Evolutionary conservation across 805 yeast species (phyloP).

Genomic region (Candida jianshihensis): DNA sequence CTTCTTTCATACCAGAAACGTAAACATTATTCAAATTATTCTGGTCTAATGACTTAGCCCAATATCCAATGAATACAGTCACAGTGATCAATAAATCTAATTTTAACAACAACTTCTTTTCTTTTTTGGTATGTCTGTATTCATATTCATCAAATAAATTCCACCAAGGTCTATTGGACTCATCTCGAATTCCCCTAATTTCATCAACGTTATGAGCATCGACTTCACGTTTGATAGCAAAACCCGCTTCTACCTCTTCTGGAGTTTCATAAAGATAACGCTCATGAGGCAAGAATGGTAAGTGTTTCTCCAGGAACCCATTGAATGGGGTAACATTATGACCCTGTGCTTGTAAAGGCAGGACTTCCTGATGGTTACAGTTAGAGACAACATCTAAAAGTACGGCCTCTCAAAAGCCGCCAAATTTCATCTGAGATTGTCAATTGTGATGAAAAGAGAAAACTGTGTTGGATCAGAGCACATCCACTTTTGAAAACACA

Average conservation of each 20-base stretch:
- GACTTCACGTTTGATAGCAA: neutral
- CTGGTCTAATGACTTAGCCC: slow-evolving; percentile 60
- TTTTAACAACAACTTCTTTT: slow-evolving; percentile 38
- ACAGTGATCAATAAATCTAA: slow-evolving; percentile 46
- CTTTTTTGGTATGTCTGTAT: slow-evolving; percentile 24
- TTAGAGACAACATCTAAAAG: no score
- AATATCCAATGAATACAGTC: slow-evolving; percentile 53
- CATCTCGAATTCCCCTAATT: slow-evolving; percentile 24
- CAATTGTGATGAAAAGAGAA: no score
- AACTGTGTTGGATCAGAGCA: no score
- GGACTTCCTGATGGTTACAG: no score
- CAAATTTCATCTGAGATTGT: no score
- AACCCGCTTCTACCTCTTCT: slow-evolving; percentile 1
- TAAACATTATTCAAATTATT: slow-evolving; percentile 59
- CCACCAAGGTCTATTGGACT: slow-evolving; percentile 12
- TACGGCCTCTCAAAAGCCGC: no score
- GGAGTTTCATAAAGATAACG: neutral
- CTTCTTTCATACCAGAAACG: slow-evolving; percentile 54
- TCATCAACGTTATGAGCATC: neutral
- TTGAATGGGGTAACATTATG: neutral
- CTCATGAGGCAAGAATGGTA: neutral
- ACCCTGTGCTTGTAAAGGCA: no score
- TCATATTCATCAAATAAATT: slow-evolving; percentile 1
- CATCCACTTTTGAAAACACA: no score
- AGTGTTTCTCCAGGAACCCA: neutral